Conservation (phyloP, 208 protist genomes). For the Leishmania guyanensis region DNA sequence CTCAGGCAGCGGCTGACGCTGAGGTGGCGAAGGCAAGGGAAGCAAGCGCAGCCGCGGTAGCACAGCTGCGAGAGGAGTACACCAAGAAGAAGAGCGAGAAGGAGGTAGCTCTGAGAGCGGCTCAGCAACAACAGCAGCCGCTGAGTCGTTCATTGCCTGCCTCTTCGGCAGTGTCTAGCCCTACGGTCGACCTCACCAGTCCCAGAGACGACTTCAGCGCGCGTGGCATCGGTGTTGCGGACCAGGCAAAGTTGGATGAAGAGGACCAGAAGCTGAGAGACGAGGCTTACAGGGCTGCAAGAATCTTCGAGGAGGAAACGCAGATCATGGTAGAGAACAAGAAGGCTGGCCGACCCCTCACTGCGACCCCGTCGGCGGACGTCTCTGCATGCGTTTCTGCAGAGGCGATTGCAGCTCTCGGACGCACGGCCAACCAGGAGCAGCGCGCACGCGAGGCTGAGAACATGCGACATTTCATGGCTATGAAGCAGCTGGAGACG, state of each 20-base stretch:
- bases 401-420: conserved; percentile 25
- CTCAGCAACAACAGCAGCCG: background rate
- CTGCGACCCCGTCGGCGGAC: conserved; percentile 7
- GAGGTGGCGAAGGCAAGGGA: conserved; percentile 19
- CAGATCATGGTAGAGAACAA: conserved; percentile 34
- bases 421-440: conserved; percentile 32
- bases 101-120: conserved; percentile 11
- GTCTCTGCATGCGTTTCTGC: conserved; percentile 20
- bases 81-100: conserved; percentile 15
- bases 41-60: conserved; percentile 8
- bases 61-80: conserved; percentile 20
- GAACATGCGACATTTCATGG: conserved; percentile 35
- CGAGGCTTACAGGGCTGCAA: conserved; percentile 22
- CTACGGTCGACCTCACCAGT: conserved; percentile 6
- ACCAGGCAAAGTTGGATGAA: conserved; percentile 33
- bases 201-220: conserved; percentile 5
- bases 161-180: conserved; percentile 2
- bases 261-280: conserved; percentile 41
- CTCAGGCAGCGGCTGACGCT: conserved; percentile 24
- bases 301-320: conserved; percentile 44
- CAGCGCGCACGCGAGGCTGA: conserved; percentile 39
- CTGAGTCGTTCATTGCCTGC: background rate
- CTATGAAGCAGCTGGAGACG: conserved; percentile 51
- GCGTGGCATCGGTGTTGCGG: conserved; percentile 12
- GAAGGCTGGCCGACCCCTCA: conserved; percentile 17